Evolutionary conservation across 257 asterid species (phyloP).

Genomic region (Solanum sparsipilum): DNA sequence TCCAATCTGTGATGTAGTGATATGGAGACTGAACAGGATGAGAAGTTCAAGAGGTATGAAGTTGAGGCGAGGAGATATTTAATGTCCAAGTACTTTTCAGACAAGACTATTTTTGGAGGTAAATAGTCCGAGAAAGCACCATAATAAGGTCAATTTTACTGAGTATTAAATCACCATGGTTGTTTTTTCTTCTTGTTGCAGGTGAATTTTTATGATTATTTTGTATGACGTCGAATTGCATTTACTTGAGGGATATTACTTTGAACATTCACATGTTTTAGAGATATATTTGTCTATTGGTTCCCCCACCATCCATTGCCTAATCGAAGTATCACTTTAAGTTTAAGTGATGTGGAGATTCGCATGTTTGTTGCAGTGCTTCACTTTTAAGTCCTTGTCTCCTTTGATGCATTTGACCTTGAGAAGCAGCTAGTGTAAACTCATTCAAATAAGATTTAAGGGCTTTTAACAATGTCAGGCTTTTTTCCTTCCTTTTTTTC

Average conservation of each 20-base stretch:
- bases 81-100: constrained; percentile 76
- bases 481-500: background rate
- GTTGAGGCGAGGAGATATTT: constrained; percentile 46
- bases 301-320: background rate
- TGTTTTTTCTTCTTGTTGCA: background rate
- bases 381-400: background rate
- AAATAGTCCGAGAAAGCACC: background rate
- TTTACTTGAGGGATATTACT: background rate
- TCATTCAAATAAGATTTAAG: background rate
- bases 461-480: background rate
- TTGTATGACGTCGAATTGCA: background rate
- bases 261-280: background rate
- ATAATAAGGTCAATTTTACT: background rate
- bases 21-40: constrained; percentile 18
- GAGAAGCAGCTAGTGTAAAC: background rate
- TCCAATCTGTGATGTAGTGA: constrained; percentile 7
- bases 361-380: background rate
- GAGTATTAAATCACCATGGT: background rate
- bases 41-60: constrained; percentile 50
- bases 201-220: background rate
- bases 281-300: background rate
- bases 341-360: background rate
- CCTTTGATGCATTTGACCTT: background rate
- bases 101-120: constrained; percentile 85
- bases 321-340: background rate